phyloP scores from a whole-genome alignment of 1,139 yeast genomes.

The Protomyces inundatus region DNA sequence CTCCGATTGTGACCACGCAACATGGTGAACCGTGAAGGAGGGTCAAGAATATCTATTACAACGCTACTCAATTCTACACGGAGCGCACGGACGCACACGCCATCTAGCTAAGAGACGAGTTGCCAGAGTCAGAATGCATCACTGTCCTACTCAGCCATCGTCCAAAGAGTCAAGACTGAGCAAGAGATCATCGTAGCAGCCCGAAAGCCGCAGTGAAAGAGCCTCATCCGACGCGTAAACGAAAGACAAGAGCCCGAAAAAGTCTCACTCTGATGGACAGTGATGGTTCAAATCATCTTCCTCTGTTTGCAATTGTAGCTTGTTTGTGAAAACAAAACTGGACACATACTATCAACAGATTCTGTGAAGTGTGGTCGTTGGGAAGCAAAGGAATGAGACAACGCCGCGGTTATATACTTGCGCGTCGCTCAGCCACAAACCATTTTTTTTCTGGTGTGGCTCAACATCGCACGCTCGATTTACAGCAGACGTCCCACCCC shows the following conservation, averaged over 20 bases:
- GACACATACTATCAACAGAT: constrained; percentile 1
- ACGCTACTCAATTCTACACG: background rate
- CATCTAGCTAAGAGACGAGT: background rate
- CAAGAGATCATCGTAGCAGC: constrained; percentile 1
- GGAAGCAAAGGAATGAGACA: background rate
- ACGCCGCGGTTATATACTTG: background rate
- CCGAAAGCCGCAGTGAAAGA: background rate
- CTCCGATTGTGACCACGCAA: background rate
- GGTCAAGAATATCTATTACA: background rate
- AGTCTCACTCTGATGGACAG: constrained; percentile 1
- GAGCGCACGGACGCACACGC: background rate
- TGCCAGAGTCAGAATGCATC: background rate
- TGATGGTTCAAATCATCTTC: background rate
- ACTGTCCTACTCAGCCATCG: constrained; percentile 2
- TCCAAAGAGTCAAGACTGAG: constrained; percentile 1
- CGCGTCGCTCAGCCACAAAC: background rate
- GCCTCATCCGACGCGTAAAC: background rate
- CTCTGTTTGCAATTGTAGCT: constrained; percentile 1
- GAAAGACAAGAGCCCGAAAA: background rate
- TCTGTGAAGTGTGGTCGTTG: constrained; percentile 1
- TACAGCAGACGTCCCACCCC: background rate
- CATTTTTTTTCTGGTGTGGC: background rate
- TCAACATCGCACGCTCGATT: background rate
- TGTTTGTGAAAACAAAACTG: constrained; percentile 1
- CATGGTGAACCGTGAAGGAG: no score